These are phyloP conservation scores for Ambrosiella cleistominuta DNA, from an alignment of 2,329 filamentous ascomycete species.

Conservation along the genomic window DNA sequence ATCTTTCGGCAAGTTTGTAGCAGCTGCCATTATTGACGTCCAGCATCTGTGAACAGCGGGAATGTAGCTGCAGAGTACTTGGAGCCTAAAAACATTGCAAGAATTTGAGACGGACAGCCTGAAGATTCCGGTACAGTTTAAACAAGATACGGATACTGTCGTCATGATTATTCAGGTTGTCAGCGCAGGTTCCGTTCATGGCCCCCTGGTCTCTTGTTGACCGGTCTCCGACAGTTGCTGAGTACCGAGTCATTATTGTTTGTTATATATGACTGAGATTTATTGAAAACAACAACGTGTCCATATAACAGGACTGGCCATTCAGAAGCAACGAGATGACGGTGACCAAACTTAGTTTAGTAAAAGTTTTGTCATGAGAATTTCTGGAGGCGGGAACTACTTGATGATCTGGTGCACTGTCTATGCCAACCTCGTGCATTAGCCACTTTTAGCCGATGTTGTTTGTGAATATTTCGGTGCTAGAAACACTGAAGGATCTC, in stretches of 20 bases:
- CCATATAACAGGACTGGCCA: background rate
- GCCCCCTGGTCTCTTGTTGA: background rate
- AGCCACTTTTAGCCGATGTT: background rate
- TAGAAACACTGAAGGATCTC: too few species aligned
- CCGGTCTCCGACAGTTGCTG: background rate
- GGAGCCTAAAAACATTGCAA: too few species aligned
- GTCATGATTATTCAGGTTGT: background rate
- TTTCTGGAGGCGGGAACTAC: background rate
- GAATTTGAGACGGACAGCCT: background rate
- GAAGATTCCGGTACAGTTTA: background rate
- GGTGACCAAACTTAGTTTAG: background rate
- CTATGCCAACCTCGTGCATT: background rate
- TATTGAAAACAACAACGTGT: background rate
- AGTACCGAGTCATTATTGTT: background rate
- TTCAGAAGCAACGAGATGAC: background rate
- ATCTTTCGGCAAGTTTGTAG: too few species aligned
- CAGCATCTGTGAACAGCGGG: too few species aligned
- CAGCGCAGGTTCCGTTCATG: background rate
- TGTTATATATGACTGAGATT: background rate
- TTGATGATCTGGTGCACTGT: background rate
- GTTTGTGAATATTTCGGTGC: too few species aligned
- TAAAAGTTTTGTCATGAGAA: background rate
- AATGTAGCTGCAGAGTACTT: too few species aligned
- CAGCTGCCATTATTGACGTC: too few species aligned
- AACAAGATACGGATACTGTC: background rate